A percentile compares a stretch with the other conserved stretches of the same genome.
Conservation (phyloP, 441 rosid genomes). For the Kokia cookei region DNA sequence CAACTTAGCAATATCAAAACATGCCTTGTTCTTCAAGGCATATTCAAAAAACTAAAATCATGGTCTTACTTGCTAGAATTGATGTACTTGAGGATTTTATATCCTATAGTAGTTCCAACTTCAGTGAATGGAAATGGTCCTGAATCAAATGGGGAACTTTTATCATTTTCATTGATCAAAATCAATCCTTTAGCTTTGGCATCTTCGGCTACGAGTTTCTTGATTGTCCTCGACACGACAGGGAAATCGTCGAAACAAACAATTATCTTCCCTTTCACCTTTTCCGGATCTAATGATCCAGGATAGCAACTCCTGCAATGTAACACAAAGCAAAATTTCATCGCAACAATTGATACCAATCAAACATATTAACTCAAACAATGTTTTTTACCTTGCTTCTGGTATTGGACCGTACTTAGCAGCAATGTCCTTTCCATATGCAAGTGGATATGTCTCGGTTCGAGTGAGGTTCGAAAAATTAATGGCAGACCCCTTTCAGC, state of each 20-base stretch:
- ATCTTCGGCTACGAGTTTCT: constrained; percentile 63
- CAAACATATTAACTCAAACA: background rate
- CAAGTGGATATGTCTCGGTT: constrained; percentile 48
- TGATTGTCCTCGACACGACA: constrained; percentile 26
- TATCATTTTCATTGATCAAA: constrained; percentile 31
- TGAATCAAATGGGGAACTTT: constrained; percentile 50
- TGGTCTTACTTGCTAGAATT: constrained; percentile 45
- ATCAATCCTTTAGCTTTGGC: constrained; percentile 62
- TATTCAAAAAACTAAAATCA: background rate
- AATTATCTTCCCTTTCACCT: constrained; percentile 56
- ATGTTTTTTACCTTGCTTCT: constrained; percentile 50
- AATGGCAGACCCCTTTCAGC: constrained; percentile 58
- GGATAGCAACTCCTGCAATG: constrained; percentile 59
- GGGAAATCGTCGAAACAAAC: constrained; percentile 41
- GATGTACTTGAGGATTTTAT: constrained; percentile 50
- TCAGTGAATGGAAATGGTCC: constrained; percentile 53
- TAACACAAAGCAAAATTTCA: background rate
- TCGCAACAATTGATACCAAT: background rate
- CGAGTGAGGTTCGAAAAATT: constrained; percentile 48
- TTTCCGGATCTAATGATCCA: constrained; percentile 52
- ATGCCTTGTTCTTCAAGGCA: background rate
- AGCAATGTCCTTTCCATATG: constrained; percentile 49
- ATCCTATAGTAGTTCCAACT: constrained; percentile 39
- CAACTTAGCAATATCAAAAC: background rate
- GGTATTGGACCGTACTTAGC: constrained; percentile 38